phyloP scores from a whole-genome alignment of 805 yeast genomes.

The Schwanniomyces polymorphus region DNA sequence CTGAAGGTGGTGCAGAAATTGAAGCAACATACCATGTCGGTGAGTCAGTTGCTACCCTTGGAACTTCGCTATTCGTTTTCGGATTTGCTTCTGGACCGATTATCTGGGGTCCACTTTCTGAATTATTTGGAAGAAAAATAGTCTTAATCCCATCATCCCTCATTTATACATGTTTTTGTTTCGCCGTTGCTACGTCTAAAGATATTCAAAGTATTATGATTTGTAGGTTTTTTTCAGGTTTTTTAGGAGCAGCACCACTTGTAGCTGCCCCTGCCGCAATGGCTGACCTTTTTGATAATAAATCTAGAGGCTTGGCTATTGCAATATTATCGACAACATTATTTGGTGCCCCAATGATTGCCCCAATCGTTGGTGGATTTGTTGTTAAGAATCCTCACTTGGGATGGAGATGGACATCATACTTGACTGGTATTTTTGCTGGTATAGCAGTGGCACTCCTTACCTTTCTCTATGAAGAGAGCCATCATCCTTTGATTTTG shows the following conservation, averaged over 20 bases:
- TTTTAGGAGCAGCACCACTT: conserved; percentile 77
- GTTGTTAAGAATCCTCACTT: too few relatives aligned
- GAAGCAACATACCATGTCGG: too few relatives aligned
- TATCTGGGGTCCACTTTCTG: conserved; percentile 52
- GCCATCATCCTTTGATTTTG: conserved; percentile 65
- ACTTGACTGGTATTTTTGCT: conserved; percentile 23
- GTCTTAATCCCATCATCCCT: conserved; percentile 41
- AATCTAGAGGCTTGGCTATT: conserved; percentile 7
- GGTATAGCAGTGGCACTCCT: conserved; percentile 16
- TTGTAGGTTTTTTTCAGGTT: conserved; percentile 71
- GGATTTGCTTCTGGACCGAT: conserved; percentile 91
- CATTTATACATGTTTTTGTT: conserved; percentile 31
- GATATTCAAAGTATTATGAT: conserved; percentile 64
- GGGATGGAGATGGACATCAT: conserved; percentile 26
- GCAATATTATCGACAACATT: too few relatives aligned
- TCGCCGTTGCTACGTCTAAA: conserved; percentile 69
- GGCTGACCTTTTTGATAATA: conserved; percentile 55
- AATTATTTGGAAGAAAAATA: conserved; percentile 26
- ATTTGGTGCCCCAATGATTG: too few relatives aligned
- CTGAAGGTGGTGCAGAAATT: too few relatives aligned
- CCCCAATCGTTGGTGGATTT: too few relatives aligned
- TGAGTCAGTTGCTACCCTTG: conserved; percentile 65
- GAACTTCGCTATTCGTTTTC: conserved; percentile 70
- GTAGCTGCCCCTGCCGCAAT: conserved; percentile 85
- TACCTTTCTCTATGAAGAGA: conserved; percentile 54